Evolutionary conservation across 306 rosid species (phyloP).

Genomic region (Casuarina cunninghamiana): DNA sequence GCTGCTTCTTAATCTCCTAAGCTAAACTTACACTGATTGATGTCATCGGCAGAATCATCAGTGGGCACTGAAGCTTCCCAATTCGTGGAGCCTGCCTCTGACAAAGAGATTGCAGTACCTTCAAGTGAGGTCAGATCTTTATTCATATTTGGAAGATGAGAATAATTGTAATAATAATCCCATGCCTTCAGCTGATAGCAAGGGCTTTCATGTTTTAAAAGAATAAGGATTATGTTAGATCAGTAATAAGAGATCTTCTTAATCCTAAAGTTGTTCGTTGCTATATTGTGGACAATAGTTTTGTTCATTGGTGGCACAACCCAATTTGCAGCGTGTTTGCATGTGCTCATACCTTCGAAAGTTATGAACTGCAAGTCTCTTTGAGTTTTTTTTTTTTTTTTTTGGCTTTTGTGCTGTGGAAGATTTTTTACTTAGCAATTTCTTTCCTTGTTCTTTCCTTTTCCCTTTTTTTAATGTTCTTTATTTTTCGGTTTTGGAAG

Average conservation of each 20-base stretch:
- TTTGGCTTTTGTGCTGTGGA: no score
- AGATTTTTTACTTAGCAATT: no score
- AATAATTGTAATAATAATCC: background rate
- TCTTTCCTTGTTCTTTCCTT: no score
- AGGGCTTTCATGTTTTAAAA: background rate
- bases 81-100: conserved; percentile 34
- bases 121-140: conserved; percentile 45
- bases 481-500: no score
- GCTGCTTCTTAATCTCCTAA: background rate
- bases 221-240: background rate
- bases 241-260: no score
- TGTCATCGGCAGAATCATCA: conserved; percentile 38
- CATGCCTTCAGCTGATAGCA: background rate
- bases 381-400: background rate
- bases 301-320: background rate
- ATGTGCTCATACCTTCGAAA: background rate
- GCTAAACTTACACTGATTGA: conserved; percentile 5
- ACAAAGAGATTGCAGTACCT: conserved; percentile 16
- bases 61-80: conserved; percentile 23
- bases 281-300: background rate
- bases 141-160: background rate
- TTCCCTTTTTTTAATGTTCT: no score
- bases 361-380: background rate
- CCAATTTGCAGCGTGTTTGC: no score
- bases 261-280: background rate